A percentile compares a stretch with the other conserved stretches of the same genome.
These are phyloP conservation scores for Triticum timopheevii DNA, from an alignment of 176 grass and related monocot genomes.

Conservation along the genomic window DNA sequence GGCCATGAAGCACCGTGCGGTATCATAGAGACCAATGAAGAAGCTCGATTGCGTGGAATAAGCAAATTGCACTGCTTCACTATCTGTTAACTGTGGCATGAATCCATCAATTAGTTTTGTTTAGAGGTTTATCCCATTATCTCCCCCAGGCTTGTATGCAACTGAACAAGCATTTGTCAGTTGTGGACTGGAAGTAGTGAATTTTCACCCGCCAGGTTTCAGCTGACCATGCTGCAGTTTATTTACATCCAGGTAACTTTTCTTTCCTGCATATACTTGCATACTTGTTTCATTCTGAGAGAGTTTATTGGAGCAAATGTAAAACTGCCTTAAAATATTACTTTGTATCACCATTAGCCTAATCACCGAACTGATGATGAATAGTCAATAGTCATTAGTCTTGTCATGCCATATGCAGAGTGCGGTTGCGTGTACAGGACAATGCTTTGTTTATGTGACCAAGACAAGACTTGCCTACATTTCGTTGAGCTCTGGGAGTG, in stretches of 20 bases:
- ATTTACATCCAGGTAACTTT: neutral
- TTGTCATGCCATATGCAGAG: neutral
- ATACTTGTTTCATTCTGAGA: neutral
- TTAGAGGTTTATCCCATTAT: neutral
- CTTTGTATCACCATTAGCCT: neutral
- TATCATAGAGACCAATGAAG: no score
- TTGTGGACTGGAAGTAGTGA: neutral
- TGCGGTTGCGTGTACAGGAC: neutral
- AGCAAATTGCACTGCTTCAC: no score
- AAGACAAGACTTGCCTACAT: neutral
- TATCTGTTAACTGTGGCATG: no score
- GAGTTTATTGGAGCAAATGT: neutral
- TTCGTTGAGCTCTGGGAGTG: neutral
- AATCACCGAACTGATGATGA: neutral
- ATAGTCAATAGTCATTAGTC: neutral
- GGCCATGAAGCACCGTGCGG: no score
- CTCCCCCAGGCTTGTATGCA: neutral
- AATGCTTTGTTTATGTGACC: neutral
- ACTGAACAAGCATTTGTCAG: neutral
- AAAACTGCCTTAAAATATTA: neutral
- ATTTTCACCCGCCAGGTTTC: neutral
- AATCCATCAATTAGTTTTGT: neutral
- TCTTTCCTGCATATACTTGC: neutral
- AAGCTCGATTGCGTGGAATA: no score
- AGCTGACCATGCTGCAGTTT: neutral